A percentile compares a stretch with the other conserved stretches of the same genome.
Evolutionary conservation across 225 moss, liverwort and hornwort genomes (phyloP).

Genomic region (Pseudisothecium myosuroides): DNA sequence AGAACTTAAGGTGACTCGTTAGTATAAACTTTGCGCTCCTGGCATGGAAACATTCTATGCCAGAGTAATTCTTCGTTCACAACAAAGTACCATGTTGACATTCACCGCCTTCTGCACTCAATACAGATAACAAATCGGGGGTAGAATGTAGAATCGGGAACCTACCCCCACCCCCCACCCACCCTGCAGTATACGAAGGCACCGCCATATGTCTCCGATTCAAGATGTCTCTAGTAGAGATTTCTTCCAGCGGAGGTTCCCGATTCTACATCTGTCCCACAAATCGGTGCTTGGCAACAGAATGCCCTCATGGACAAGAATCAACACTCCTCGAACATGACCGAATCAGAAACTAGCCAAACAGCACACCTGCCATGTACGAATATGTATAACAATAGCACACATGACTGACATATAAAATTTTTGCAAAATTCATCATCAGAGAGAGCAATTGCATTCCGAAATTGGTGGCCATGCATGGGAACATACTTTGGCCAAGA

Average conservation of each 20-base stretch:
- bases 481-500: slow-evolving; percentile 41
- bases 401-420: too few species aligned
- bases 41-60: neutral
- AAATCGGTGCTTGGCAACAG: neutral
- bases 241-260: neutral
- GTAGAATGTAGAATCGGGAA: neutral
- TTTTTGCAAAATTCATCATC: neutral
- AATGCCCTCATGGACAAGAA: neutral
- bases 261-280: neutral
- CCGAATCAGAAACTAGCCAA: neutral
- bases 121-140: neutral
- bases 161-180: too few species aligned
- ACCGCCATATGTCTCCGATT: neutral
- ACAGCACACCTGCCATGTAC: neutral
- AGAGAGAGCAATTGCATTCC: neutral
- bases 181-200: neutral
- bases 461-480: neutral
- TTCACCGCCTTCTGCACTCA: neutral
- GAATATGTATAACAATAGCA: neutral
- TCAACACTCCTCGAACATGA: neutral
- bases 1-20: neutral
- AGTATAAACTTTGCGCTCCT: neutral
- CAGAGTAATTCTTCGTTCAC: neutral
- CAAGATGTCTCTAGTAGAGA: neutral
- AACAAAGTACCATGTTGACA: neutral